These are phyloP conservation scores for Rusavskia elegans DNA, from an alignment of 495 filamentous ascomycete species.

Conservation along the genomic window DNA sequence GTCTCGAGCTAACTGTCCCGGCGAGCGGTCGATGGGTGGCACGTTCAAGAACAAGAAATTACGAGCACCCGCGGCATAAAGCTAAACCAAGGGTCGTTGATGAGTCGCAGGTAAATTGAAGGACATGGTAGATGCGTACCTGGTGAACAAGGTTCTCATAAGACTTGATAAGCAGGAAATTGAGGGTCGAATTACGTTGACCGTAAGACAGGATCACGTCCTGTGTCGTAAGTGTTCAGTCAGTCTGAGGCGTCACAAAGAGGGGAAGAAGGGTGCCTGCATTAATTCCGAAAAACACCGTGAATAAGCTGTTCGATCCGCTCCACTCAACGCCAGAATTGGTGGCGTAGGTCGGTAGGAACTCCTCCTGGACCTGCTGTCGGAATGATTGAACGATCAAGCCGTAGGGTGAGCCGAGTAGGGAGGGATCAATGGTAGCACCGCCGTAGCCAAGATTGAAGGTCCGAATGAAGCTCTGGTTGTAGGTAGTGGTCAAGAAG, in stretches of 20 bases:
- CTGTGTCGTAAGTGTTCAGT: too few relatives aligned
- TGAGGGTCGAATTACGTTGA: slow-evolving; percentile 22
- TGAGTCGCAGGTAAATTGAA: neutral
- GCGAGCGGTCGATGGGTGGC: slow-evolving; percentile 46
- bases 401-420: slow-evolving; percentile 24
- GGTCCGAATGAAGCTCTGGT: slow-evolving; percentile 32
- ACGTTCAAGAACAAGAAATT: slow-evolving; percentile 67
- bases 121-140: slow-evolving; percentile 7
- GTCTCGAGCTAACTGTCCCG: slow-evolving; percentile 1
- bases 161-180: slow-evolving; percentile 32
- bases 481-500: slow-evolving; percentile 37
- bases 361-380: slow-evolving; percentile 25
- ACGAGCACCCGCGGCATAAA: slow-evolving; percentile 49
- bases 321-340: slow-evolving; percentile 17
- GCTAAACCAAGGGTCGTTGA: slow-evolving; percentile 13
- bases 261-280: too few relatives aligned
- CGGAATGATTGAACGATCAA: slow-evolving; percentile 21
- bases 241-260: too few relatives aligned
- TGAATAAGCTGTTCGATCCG: slow-evolving; percentile 20
- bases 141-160: slow-evolving; percentile 38
- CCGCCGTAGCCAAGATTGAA: slow-evolving; percentile 42
- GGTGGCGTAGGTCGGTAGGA: slow-evolving; percentile 20
- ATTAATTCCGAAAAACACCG: slow-evolving; percentile 30
- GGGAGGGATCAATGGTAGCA: slow-evolving; percentile 35
- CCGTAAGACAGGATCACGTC: slow-evolving; percentile 27